These are phyloP conservation scores for Fomitopsis pinicola DNA, from an alignment of 1,284 basidiomycete genomes.

Conservation along the genomic window DNA sequence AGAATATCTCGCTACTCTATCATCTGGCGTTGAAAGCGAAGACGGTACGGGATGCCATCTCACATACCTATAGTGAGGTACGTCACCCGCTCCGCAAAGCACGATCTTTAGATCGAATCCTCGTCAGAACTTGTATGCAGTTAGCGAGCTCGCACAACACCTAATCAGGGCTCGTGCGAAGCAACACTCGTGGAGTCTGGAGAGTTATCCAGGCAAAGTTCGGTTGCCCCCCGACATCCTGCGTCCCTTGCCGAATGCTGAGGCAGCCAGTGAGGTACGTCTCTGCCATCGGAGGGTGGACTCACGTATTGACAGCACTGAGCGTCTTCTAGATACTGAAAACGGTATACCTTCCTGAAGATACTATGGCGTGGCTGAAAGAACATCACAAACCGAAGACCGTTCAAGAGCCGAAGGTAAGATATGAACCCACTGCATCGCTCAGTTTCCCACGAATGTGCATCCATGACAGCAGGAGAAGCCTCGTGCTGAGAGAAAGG, in stretches of 20 bases:
- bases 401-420: slow-evolving; percentile 20
- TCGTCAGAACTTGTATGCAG: slow-evolving; percentile 79
- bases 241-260: slow-evolving; percentile 54
- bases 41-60: slow-evolving; percentile 77
- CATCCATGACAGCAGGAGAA: slow-evolving; percentile 22
- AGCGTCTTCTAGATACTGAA: slow-evolving; percentile 47
- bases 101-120: not conserved
- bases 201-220: slow-evolving; percentile 78
- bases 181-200: slow-evolving; percentile 70
- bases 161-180: slow-evolving; percentile 74
- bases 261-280: slow-evolving; percentile 57
- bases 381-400: slow-evolving; percentile 29
- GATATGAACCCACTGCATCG: not conserved
- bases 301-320: not conserved
- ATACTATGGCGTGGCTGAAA: slow-evolving; percentile 51
- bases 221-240: slow-evolving; percentile 84
- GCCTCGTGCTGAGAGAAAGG: slow-evolving; percentile 25
- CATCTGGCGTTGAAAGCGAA: slow-evolving; percentile 84
- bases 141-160: slow-evolving; percentile 86
- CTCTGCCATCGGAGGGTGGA: not conserved
- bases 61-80: slow-evolving; percentile 66
- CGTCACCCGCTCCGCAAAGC: not conserved
- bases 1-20: slow-evolving; percentile 83
- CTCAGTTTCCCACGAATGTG: not conserved
- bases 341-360: slow-evolving; percentile 61